Base-by-base conservation (phyloP, 2,329 filamentous ascomycete species). In the Erysiphe neolycopersici region DNA sequence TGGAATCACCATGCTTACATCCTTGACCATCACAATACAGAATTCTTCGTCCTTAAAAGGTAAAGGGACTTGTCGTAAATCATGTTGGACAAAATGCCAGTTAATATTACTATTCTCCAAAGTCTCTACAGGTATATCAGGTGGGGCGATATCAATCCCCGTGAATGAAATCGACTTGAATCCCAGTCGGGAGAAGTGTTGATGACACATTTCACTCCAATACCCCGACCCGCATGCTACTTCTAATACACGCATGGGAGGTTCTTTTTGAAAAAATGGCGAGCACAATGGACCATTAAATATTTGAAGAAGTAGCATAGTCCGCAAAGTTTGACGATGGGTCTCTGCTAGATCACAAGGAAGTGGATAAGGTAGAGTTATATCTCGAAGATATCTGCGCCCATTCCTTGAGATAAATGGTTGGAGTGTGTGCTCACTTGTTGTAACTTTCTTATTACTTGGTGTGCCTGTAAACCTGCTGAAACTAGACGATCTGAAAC, bases 1-100 rank as follows among this genome's bases (percentile, higher is more conserved):
- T 8, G 77, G 65, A n/a, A 72, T 61, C 18, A 63, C 69, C 49
- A 89, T 65, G 44, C 73, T 76, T 53, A 83, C 63, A 56, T 93
- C 84, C 59, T 93, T 93, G 54, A 82, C 68, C 65, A 93, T 83
- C 52, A 95, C 69, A 36, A 93, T 67, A 56, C 93, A 83, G 58
- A 91, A 94, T 52, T 85, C 76, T 32, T 69, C 76, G 47, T 82
- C 71, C 1, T 73, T 66, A 49, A 93, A 83, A 0, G 87, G 87
- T 53, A 85, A 71, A 0, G 82, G 81, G 2, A 68, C 58, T 47
- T 71, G 70, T 46, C 82, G 76, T 49, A 92, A 61, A 58, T 94
- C 85, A 56, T 93, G 83, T 55, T 85, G 79, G 43, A 92, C 71
- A 56, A 93, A 94, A 11, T 67, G 73, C 83, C 84, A 93, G 50